A percentile compares a stretch with the other conserved stretches of the same genome.
Conservation (phyloP, 1,139 yeast genomes). For the Blastobotrys arbuscula region DNA sequence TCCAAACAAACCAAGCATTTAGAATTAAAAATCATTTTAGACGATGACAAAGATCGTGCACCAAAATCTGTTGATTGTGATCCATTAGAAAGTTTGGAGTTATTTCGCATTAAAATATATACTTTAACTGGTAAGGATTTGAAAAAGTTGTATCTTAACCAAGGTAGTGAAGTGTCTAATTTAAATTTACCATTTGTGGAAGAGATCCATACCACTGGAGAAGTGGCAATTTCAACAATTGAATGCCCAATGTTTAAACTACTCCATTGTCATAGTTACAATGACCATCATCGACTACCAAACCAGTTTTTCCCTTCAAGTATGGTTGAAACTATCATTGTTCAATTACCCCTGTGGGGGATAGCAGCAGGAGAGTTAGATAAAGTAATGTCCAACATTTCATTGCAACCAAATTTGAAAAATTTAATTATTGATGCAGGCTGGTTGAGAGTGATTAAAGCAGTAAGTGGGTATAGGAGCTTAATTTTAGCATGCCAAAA, state of each 20-base stretch:
- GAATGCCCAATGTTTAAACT: not conserved
- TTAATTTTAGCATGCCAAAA: not conserved
- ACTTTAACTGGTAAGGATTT: not conserved
- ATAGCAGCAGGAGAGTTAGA: not conserved
- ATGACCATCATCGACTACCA: not conserved
- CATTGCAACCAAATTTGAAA: not conserved
- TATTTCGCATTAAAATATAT: not conserved
- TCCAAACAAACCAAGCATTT: not conserved
- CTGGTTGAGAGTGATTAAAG: not conserved
- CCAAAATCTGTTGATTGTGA: not conserved
- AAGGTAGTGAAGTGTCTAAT: not conserved
- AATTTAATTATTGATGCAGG: not conserved
- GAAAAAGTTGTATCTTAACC: not conserved
- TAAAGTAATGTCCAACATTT: not conserved
- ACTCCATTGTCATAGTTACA: not conserved
- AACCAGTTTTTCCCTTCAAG: not conserved
- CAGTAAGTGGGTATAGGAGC: not conserved
- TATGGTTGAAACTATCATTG: not conserved
- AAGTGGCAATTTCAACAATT: not conserved
- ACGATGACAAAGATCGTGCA: not conserved
- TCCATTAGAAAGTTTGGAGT: not conserved
- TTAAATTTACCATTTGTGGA: not conserved
- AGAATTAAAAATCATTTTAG: not conserved
- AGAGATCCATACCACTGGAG: not conserved
- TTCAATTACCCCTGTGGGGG: not conserved